Evolutionary conservation across 495 filamentous ascomycete genomes (phyloP), one percentile per base, ranked within the genome.

Genomic region (Aspergillus cristatus): DNA sequence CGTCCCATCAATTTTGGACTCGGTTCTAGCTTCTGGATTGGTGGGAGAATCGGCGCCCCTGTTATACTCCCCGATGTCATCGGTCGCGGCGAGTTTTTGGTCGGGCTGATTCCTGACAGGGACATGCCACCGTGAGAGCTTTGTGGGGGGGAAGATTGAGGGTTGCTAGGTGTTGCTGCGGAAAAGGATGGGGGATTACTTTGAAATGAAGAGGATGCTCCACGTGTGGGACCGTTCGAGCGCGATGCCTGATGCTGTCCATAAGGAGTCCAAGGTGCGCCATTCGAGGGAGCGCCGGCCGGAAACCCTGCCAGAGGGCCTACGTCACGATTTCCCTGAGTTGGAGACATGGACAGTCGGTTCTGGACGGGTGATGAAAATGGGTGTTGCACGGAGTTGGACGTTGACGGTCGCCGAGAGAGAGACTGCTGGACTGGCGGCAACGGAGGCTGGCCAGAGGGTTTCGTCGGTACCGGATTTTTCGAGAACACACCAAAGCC

Each of bases 61-160:
- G 62, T 57, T 18, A 74, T 52, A 31, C 58, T 58, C 14, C 68
- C 63, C 8, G 64, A 64, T 11, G 71, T 70, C 25, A 63, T 40
- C 1, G 70, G 68, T 12, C 72, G 69, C 29, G 71, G 65, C 4
- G 69, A 70, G 28, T 86, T 79, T 53, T 93, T 93, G 28, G 73
- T 81, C 3, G 86, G 86, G 13, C 85, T 89, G 25, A 86, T 58
- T 5, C 84, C 84, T 3, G 76, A 79, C 28, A 67, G 60, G 15
- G 66, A 46, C 29, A 82, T 68, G 20, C n/a, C n/a, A 37, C 73
- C 72, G 68, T 75, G 52, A 42, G 70, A 61, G 28, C 60, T 63
- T 13, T 66, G 69, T 8, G 62, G 62, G 29, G 67, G 56, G 8
- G 65, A 62, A 6, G 63, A 67, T 25, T 62, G 56, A 35, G 60